Conservation (phyloP, 768 basidiomycete species). For the Strobilomyces confusus region DNA sequence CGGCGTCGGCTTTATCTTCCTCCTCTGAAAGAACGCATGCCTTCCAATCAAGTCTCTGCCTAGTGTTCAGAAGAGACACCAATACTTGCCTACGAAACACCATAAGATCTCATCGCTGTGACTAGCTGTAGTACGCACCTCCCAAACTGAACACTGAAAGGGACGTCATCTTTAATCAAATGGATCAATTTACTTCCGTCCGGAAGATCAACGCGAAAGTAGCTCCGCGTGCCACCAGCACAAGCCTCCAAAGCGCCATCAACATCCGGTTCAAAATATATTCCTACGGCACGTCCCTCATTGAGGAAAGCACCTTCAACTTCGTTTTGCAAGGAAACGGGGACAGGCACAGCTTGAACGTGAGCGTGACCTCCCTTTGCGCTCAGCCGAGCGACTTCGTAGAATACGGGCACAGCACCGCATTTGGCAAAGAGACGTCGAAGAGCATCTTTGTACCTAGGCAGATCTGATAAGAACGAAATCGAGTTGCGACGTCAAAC, state of each 20-base stretch:
- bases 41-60: slow-evolving; percentile 90
- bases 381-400: slow-evolving; percentile 82
- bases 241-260: slow-evolving; percentile 54
- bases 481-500: slow-evolving; percentile 12
- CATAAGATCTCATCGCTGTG: background rate
- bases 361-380: slow-evolving; percentile 94
- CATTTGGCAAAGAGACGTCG: slow-evolving; percentile 67
- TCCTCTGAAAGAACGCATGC: slow-evolving; percentile 77
- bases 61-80: slow-evolving; percentile 67
- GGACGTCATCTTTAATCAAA: slow-evolving; percentile 68
- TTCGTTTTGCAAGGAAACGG: slow-evolving; percentile 52
- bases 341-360: slow-evolving; percentile 81
- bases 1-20: slow-evolving; percentile 80
- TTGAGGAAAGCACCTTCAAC: slow-evolving; percentile 68
- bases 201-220: slow-evolving; percentile 90
- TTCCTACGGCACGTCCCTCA: slow-evolving; percentile 63
- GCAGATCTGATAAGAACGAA: background rate
- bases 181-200: slow-evolving; percentile 84
- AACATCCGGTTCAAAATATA: slow-evolving; percentile 72
- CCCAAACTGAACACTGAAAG: slow-evolving; percentile 91
- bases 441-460: slow-evolving; percentile 77
- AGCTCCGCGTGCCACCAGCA: slow-evolving; percentile 57
- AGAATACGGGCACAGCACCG: slow-evolving; percentile 65
- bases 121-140: slow-evolving; percentile 46
- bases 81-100: slow-evolving; percentile 64